Conservation (phyloP, 768 basidiomycete species). For the Crepidotus variabilis region DNA sequence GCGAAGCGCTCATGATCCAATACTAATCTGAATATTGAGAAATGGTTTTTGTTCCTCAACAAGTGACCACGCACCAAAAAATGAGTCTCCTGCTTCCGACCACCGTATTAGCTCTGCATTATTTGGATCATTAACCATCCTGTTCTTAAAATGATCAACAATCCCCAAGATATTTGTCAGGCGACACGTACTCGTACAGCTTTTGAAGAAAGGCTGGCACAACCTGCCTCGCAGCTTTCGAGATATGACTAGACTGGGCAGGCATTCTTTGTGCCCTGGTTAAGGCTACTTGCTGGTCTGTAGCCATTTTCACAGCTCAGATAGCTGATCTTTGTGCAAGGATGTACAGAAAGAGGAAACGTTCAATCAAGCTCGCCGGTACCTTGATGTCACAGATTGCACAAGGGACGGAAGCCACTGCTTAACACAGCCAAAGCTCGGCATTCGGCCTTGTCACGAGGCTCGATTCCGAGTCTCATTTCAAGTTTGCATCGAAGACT, state of each 20-base stretch:
- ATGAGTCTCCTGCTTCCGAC: conserved; percentile 88
- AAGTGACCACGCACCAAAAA: conserved; percentile 60
- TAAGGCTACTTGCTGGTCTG: conserved; percentile 58
- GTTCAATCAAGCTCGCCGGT: not conserved
- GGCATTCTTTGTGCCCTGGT: conserved; percentile 35
- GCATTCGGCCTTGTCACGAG: too few relatives aligned
- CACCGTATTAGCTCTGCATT: conserved; percentile 87
- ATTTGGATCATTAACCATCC: conserved; percentile 87
- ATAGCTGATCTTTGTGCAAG: not conserved
- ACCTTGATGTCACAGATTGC: not conserved
- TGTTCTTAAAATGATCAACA: conserved; percentile 25
- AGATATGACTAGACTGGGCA: conserved; percentile 24
- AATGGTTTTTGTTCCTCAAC: not conserved
- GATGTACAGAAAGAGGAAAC: not conserved
- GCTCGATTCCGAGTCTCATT: not conserved
- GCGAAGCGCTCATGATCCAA: conserved; percentile 90
- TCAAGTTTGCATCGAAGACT: not conserved
- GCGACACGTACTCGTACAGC: conserved; percentile 72
- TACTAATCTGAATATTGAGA: conserved; percentile 43
- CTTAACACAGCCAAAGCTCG: not conserved
- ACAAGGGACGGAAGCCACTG: not conserved
- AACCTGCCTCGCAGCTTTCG: conserved; percentile 33
- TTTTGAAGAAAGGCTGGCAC: conserved; percentile 89
- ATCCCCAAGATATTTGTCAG: conserved; percentile 5
- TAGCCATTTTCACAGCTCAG: conserved; percentile 28